A percentile compares a stretch with the other conserved stretches of the same genome.
phyloP scores from a whole-genome alignment of 1,284 basidiomycete species.

The Violaceomyces palustris region DNA sequence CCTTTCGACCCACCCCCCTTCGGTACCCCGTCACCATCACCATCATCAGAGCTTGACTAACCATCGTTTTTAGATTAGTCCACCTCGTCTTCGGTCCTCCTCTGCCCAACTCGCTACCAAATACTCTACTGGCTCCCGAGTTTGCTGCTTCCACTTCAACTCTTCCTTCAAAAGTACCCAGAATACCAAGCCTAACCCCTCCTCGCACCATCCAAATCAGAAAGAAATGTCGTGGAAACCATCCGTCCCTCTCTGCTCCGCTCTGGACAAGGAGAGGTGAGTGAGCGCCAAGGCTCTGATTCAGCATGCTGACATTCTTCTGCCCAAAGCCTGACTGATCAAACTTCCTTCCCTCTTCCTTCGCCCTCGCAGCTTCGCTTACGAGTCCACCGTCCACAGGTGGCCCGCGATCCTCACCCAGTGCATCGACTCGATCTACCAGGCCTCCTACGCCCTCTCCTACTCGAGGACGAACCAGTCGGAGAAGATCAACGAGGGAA shows the following conservation, averaged over 20 bases:
- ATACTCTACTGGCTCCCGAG: no score
- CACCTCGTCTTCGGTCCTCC: no score
- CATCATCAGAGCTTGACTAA: no score
- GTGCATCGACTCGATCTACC: constrained; percentile 68
- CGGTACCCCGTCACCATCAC: no score
- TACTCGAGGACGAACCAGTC: constrained; percentile 56
- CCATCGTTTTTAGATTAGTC: no score
- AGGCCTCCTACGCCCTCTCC: constrained; percentile 49
- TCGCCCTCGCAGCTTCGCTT: constrained; percentile 57
- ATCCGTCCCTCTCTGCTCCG: constrained; percentile 19
- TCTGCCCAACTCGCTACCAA: no score
- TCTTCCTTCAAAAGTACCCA: no score
- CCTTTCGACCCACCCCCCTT: no score
- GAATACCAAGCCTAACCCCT: no score
- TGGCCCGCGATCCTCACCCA: constrained; percentile 87
- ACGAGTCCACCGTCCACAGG: constrained; percentile 62
- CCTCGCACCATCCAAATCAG: no score
- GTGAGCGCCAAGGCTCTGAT: background rate
- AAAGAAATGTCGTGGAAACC: constrained; percentile 33
- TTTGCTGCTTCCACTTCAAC: no score
- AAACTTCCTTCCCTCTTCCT: background rate
- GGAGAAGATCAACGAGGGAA: constrained; percentile 63
- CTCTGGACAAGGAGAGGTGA: constrained; percentile 29
- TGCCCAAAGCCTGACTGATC: background rate
- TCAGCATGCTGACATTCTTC: background rate